A percentile compares a stretch with the other conserved stretches of the same genome.
phyloP scores from a whole-genome alignment of 257 asterid genomes.

The Buddleja alternifolia region DNA sequence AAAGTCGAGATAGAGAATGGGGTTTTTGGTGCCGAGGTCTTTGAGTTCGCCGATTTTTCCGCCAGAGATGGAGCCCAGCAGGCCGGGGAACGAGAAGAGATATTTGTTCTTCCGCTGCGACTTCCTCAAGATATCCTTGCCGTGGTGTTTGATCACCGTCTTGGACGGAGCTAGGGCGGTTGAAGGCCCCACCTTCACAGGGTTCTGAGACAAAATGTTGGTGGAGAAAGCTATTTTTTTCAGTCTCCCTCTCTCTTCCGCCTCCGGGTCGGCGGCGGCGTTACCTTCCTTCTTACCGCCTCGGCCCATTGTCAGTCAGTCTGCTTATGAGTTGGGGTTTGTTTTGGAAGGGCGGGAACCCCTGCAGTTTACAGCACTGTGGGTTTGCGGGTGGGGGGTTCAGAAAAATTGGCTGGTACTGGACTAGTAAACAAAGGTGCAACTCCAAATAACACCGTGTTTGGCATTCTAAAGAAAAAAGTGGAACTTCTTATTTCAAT shows the following conservation, averaged over 20 bases:
- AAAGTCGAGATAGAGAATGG: conserved; percentile 82
- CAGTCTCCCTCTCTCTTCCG: conserved; percentile 62
- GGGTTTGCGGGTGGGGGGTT: no score
- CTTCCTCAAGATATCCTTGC: conserved; percentile 74
- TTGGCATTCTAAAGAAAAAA: no score
- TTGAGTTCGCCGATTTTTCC: conserved; percentile 87
- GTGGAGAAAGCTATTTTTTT: conserved; percentile 57
- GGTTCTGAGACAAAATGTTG: conserved; percentile 48
- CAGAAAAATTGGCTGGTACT: no score
- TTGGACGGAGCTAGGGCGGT: conserved; percentile 65
- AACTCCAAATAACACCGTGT: no score
- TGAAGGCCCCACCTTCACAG: conserved; percentile 39
- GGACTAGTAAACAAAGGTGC: no score
- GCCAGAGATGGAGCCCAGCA: conserved; percentile 75
- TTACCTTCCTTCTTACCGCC: conserved; percentile 45
- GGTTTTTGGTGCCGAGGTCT: conserved; percentile 88
- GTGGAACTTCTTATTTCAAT: no score
- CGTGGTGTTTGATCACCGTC: conserved; percentile 73
- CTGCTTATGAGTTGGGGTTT: not conserved
- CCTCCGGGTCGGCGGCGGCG: conserved; percentile 48
- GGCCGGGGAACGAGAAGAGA: conserved; percentile 85
- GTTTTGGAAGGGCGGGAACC: not conserved
- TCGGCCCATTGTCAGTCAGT: conserved; percentile 46
- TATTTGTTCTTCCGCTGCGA: conserved; percentile 79
- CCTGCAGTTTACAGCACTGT: not conserved